These are phyloP conservation scores for Gigaspora rosea DNA, from an alignment of 192 early-diverging fungal genomes.

Conservation along the genomic window DNA sequence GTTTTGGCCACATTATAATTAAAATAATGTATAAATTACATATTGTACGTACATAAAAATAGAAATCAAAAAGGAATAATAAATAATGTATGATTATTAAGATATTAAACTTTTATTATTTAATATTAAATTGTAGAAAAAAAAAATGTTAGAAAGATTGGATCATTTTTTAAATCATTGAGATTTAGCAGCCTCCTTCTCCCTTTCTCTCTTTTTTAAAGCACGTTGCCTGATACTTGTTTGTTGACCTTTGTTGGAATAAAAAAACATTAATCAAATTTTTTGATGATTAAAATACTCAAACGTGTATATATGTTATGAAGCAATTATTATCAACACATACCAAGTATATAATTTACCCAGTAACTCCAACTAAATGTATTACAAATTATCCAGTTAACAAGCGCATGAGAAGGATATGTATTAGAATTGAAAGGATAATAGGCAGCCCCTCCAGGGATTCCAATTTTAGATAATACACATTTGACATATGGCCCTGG, in stretches of 20 bases:
- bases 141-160: too few species aligned
- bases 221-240: slow-evolving; percentile 71
- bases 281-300: not conserved
- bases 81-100: too few species aligned
- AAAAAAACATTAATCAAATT: not conserved
- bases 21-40: too few species aligned
- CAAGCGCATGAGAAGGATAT: slow-evolving; percentile 67
- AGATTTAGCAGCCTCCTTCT: slow-evolving; percentile 52
- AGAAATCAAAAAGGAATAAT: too few species aligned
- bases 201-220: slow-evolving; percentile 67
- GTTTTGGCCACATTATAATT: too few species aligned
- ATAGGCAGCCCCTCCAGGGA: slow-evolving; percentile 63
- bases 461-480: slow-evolving; percentile 71
- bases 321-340: not conserved
- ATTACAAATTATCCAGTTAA: slow-evolving; percentile 69
- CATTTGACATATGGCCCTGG: slow-evolving; percentile 75
- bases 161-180: slow-evolving; percentile 28
- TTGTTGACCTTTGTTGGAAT: slow-evolving; percentile 47
- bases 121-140: too few species aligned
- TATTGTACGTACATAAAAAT: too few species aligned
- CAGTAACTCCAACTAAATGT: slow-evolving; percentile 58
- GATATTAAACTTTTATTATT: too few species aligned
- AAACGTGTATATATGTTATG: not conserved
- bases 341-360: slow-evolving; percentile 59
- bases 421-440: slow-evolving; percentile 65